phyloP scores from a whole-genome alignment of 768 basidiomycete species.

The Mycena filopes region DNA sequence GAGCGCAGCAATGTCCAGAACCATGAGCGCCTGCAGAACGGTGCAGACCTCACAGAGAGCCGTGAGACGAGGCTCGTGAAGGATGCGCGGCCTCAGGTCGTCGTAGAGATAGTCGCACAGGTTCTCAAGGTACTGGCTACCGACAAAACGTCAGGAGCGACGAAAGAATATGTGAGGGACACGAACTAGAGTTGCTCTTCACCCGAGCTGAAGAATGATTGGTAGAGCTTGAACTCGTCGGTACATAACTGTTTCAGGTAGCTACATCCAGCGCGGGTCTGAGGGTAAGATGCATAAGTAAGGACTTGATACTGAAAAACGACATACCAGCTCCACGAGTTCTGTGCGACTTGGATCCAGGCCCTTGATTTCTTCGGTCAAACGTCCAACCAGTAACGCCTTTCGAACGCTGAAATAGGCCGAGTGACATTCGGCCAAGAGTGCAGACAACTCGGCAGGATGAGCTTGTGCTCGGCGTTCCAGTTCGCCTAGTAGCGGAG shows the following conservation, averaged over 20 bases:
- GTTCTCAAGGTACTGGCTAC: constrained; percentile 87
- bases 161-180: background rate
- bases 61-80: constrained; percentile 90
- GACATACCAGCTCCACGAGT: constrained; percentile 83
- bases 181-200: constrained; percentile 69
- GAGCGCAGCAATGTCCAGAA: constrained; percentile 78
- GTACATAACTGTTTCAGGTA: constrained; percentile 92
- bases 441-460: constrained; percentile 84
- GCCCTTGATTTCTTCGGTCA: constrained; percentile 84
- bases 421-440: constrained; percentile 87
- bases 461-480: constrained; percentile 80
- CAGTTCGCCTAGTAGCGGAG: constrained; percentile 85
- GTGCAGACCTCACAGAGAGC: constrained; percentile 96
- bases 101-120: constrained; percentile 96
- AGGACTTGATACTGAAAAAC: background rate
- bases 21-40: constrained; percentile 95
- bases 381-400: constrained; percentile 73
- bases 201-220: constrained; percentile 88
- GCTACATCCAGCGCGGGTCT: constrained; percentile 93
- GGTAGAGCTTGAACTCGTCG: constrained; percentile 89
- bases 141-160: background rate
- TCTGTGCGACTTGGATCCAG: constrained; percentile 84
- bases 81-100: constrained; percentile 92
- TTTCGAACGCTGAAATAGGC: constrained; percentile 86
- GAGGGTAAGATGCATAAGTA: constrained; percentile 1